phyloP scores from a whole-genome alignment of 139 green algal species.

The Chloropicon primus region DNA sequence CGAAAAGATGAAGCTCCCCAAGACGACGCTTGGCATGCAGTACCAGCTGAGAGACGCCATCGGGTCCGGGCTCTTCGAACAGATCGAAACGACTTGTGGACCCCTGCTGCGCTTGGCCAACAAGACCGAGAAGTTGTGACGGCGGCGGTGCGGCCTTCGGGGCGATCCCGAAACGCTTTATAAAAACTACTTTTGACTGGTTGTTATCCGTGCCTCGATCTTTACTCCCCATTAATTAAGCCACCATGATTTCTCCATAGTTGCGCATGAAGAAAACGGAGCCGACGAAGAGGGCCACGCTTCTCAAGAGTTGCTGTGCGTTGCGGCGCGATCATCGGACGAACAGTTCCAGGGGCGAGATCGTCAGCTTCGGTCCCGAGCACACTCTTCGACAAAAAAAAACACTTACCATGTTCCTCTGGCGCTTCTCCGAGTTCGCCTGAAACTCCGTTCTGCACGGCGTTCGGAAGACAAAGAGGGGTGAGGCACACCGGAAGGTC shows the following conservation, averaged over 20 bases:
- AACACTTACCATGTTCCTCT: constrained; percentile 1
- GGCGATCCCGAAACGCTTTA: too few species aligned
- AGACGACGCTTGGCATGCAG: background rate
- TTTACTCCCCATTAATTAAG: too few species aligned
- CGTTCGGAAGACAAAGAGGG: too few species aligned
- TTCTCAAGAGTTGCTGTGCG: constrained; percentile 11
- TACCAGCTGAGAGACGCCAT: background rate
- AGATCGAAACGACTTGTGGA: background rate
- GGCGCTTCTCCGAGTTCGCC: background rate
- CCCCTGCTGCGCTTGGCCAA: background rate
- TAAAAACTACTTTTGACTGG: too few species aligned
- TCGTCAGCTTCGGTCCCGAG: background rate
- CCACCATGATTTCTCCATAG: constrained; percentile 16
- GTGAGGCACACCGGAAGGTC: too few species aligned
- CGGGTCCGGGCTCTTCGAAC: background rate
- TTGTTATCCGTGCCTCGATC: too few species aligned
- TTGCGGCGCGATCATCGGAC: too few species aligned
- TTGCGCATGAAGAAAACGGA: constrained; percentile 22
- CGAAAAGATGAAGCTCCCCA: background rate
- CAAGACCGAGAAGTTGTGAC: background rate
- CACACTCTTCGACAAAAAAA: background rate
- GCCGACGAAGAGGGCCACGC: constrained; percentile 9
- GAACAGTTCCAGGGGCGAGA: background rate
- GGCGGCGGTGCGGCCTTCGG: background rate
- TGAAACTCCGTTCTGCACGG: background rate